Conservation (phyloP, 148 eudicot genomes). For the Beta vulgaris region DNA sequence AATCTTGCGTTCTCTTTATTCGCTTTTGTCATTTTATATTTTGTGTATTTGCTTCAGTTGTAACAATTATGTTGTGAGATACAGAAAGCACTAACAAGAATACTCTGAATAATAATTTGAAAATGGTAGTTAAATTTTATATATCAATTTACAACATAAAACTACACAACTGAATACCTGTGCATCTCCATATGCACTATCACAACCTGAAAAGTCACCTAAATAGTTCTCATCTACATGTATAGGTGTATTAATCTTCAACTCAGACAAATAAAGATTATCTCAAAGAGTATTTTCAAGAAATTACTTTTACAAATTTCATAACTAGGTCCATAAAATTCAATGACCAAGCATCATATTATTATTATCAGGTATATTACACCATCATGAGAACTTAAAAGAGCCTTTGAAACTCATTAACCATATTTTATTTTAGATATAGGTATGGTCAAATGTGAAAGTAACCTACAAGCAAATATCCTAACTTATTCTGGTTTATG, state of each 20-base stretch:
- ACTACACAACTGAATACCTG: neutral
- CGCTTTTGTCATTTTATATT: too few species aligned
- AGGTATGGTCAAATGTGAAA: neutral
- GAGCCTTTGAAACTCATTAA: neutral
- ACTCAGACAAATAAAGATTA: neutral
- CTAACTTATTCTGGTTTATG: neutral
- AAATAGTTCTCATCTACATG: slow-evolving; percentile 1
- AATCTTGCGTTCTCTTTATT: too few species aligned
- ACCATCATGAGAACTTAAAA: neutral
- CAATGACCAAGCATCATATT: neutral
- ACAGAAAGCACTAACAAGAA: neutral
- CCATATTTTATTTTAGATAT: too few species aligned
- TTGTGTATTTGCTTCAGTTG: too few species aligned
- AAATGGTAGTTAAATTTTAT: neutral
- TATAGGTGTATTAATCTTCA: neutral
- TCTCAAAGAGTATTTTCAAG: slow-evolving; percentile 1
- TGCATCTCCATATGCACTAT: slow-evolving; percentile 3
- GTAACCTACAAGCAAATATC: neutral
- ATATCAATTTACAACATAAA: neutral
- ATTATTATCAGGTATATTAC: neutral
- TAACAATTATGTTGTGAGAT: neutral
- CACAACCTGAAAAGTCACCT: slow-evolving; percentile 11
- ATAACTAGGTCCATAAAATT: neutral
- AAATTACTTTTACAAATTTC: neutral
- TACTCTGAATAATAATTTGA: neutral